Evolutionary conservation across 2,329 filamentous ascomycete genomes (phyloP), one percentile per base, ranked within the genome.

Genomic region (Colletotrichum cuscutae): DNA sequence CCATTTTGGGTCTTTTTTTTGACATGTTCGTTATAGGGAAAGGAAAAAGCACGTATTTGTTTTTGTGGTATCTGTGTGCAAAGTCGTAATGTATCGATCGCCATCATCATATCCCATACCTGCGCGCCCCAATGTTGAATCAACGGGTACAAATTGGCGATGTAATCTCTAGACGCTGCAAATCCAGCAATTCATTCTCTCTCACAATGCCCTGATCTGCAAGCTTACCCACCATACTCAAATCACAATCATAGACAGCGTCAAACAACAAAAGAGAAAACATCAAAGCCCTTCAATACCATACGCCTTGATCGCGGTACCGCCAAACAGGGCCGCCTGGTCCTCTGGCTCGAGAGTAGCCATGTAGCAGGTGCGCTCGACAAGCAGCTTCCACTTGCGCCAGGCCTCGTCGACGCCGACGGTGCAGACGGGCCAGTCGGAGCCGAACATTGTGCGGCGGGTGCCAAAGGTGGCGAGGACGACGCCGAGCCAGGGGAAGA

Each of bases 401-500:
- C 95, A 98, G 37, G 93, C 91, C 60, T 87, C 84, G 54, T 86
- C 86, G 1, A 77, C 67, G 76, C 81, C 77, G 42, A 94, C 84
- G 74, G 94, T 95, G 83, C 95, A 97, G 1, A 98, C 92, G 2
- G 96, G 95, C 96, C 96, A 98, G 82, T 98, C 95, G 75, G 93
- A 95, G 28, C 93, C 95, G 82, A 97, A 98, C 92, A 98, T 95
- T 79, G 97, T 88, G 75, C 94, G 88, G 26, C 85, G 80, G 0
- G 93, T 84, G 1, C 93, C 91, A 78, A 98, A 98, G 1, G 89
- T 88, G 32, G 91, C 88, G 65, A 97, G 89, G 0, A 95, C 84
- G 65, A 92, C 89, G 73, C 91, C 89, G 2, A 94, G 88, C 92
- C 94, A 97, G 28, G 92, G 91, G 71, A 88, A 86, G 24, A 94